Base-by-base conservation (phyloP, 768 basidiomycete species). In the Pleurotus cornucopiae region DNA sequence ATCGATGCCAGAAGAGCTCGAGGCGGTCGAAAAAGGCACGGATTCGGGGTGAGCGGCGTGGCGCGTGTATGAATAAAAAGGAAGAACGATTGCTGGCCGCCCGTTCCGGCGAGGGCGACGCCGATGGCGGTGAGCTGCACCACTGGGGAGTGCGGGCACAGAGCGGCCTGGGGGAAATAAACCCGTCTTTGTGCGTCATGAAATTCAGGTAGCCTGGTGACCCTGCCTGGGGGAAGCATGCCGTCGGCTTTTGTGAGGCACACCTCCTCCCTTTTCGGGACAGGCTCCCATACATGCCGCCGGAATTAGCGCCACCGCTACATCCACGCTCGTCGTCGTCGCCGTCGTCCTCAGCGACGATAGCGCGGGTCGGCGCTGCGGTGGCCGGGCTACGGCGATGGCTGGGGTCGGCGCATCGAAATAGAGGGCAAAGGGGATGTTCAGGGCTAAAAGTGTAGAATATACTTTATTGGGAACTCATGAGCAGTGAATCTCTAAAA, bases 171-270 rank as follows among this genome's bases (percentile, higher is more conserved):
- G 11, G 30, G 30, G 30, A 34, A 34, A 34, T 34, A 34, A 34
- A 11, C 2, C 30, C 30, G 30, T 34, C 11, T 3, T 34, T 34
- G 30, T 30, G 48, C 48, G 48, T 49, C 48, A 49, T 37, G 30
- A 34, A 49, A 49, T 49, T 49, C 48, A 26, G 48, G 11, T 3
- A 7, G n/a, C 5, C 14, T 12, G 16, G 23, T 37, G 38, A 34
- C 48, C 48, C 48, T 49, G 48, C 20, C 16, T 7, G 21, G 30
- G 30, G 30, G 30, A 34, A 34, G 30, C 30, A 34, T 34, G 30
- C 38, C 51, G 51, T 53, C 51, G 51, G 51, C 51, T 53, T 53
- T 53, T 53, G 37, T 23, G 38, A 53, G 51, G 51, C 51, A 41
- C 48, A 26, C 46, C 6, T 18, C 6, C 21, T 48, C 30, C 46